Evolutionary conservation across 1,139 yeast species (phyloP).

Genomic region (Pneumocystis wakefieldiae): DNA sequence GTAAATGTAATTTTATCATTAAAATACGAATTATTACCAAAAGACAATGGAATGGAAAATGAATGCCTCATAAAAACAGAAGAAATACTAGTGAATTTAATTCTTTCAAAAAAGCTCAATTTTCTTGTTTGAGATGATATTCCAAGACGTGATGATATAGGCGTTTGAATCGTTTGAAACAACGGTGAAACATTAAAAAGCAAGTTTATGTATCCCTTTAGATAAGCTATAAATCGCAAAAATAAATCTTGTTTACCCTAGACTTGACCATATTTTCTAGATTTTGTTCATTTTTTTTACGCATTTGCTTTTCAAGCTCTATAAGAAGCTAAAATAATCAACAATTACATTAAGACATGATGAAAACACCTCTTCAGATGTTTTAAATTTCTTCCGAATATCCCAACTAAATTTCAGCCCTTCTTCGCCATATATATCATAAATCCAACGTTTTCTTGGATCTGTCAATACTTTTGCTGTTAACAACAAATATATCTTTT

Average conservation of each 20-base stretch:
- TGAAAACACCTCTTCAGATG: constrained; percentile 6
- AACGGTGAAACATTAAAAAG: not conserved
- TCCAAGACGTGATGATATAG: not conserved
- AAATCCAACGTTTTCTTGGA: constrained; percentile 1
- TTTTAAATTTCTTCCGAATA: constrained; percentile 7
- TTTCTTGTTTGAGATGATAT: not conserved
- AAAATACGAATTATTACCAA: not conserved
- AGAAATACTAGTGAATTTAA: constrained; percentile 3
- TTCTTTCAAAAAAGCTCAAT: constrained; percentile 2
- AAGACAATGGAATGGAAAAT: constrained; percentile 7
- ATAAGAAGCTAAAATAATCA: not conserved
- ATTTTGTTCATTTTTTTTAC: constrained; percentile 7
- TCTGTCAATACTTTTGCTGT: not conserved
- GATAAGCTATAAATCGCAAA: not conserved
- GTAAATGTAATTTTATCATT: constrained; percentile 3
- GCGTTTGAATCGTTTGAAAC: not conserved
- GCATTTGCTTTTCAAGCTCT: constrained; percentile 3
- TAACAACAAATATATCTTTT: not conserved
- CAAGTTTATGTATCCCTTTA: not conserved
- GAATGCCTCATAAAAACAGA: constrained; percentile 5
- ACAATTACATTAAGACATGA: not conserved
- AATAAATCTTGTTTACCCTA: constrained; percentile 1
- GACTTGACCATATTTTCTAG: constrained; percentile 8
- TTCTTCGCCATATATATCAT: not conserved
- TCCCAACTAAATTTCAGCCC: constrained; percentile 3